Evolutionary conservation across 441 rosid genomes (phyloP).

Genomic region (Adansonia rubrostipa): DNA sequence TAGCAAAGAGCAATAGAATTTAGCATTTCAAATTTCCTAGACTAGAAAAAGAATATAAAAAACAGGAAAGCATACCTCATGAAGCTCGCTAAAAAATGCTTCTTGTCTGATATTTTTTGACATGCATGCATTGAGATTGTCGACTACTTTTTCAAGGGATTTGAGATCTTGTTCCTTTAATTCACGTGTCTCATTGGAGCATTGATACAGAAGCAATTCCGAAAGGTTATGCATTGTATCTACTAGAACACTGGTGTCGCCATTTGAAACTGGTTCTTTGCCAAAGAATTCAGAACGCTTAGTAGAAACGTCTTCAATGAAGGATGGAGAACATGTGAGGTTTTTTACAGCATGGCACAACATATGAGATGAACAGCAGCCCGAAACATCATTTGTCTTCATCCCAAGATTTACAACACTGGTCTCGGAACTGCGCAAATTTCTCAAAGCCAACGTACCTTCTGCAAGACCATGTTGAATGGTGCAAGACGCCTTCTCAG

Average conservation of each 20-base stretch:
- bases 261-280: slow-evolving; percentile 41
- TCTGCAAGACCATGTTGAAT: slow-evolving; percentile 34
- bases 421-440: slow-evolving; percentile 25
- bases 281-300: slow-evolving; percentile 33
- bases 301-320: slow-evolving; percentile 41
- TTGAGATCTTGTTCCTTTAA: slow-evolving; percentile 56
- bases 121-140: slow-evolving; percentile 60
- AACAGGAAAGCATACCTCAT: slow-evolving; percentile 47
- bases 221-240: slow-evolving; percentile 64
- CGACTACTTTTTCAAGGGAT: slow-evolving; percentile 56
- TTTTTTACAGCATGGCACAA: slow-evolving; percentile 40
- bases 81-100: slow-evolving; percentile 38
- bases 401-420: slow-evolving; percentile 38
- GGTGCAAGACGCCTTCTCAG: slow-evolving; percentile 35
- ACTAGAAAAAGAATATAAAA: slow-evolving; percentile 22
- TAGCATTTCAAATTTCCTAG: slow-evolving; percentile 8
- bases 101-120: slow-evolving; percentile 46
- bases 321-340: slow-evolving; percentile 40
- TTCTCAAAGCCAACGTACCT: slow-evolving; percentile 32
- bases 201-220: slow-evolving; percentile 65
- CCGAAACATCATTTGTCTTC: slow-evolving; percentile 43
- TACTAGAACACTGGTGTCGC: slow-evolving; percentile 48
- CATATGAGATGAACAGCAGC: slow-evolving; percentile 46
- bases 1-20: neutral
- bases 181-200: slow-evolving; percentile 50